Evolutionary conservation across 371 early-diverging fungal genomes (phyloP).

Genomic region (Apophysomyces sp.): DNA sequence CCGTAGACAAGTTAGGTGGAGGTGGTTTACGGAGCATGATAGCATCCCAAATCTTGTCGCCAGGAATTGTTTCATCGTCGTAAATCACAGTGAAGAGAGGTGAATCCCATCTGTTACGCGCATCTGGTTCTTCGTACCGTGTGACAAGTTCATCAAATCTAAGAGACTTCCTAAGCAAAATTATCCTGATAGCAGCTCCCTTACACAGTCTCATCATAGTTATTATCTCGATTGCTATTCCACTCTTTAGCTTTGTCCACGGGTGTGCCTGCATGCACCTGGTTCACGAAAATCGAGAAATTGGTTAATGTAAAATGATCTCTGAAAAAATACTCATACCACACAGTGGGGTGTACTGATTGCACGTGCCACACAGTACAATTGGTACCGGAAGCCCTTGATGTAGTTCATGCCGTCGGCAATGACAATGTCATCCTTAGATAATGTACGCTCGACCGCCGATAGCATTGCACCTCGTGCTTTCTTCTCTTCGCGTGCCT

Average conservation of each 20-base stretch:
- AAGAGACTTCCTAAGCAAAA: background rate
- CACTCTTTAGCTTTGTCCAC: constrained; percentile 62
- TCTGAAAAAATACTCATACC: constrained; percentile 31
- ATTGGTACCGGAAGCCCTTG: constrained; percentile 96
- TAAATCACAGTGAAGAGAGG: constrained; percentile 88
- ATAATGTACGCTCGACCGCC: constrained; percentile 83
- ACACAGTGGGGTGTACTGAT: constrained; percentile 90
- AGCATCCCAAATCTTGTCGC: constrained; percentile 76
- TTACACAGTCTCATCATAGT: constrained; percentile 58
- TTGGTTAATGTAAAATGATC: background rate
- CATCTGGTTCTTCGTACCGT: constrained; percentile 95
- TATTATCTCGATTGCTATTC: constrained; percentile 50
- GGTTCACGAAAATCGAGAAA: background rate
- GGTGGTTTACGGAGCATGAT: constrained; percentile 73
- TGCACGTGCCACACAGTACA: constrained; percentile 89
- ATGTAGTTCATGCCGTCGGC: constrained; percentile 95
- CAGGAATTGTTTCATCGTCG: constrained; percentile 62
- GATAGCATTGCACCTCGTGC: constrained; percentile 89
- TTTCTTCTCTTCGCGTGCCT: constrained; percentile 84
- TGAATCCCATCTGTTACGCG: constrained; percentile 91
- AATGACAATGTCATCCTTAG: constrained; percentile 84
- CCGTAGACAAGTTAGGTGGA: constrained; percentile 84
- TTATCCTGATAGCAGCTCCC: background rate
- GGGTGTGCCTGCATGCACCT: constrained; percentile 75
- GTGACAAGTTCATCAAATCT: constrained; percentile 84